These are phyloP conservation scores for Scedosporium apiospermum DNA, from an alignment of 2,329 filamentous ascomycete species.

Conservation along the genomic window DNA sequence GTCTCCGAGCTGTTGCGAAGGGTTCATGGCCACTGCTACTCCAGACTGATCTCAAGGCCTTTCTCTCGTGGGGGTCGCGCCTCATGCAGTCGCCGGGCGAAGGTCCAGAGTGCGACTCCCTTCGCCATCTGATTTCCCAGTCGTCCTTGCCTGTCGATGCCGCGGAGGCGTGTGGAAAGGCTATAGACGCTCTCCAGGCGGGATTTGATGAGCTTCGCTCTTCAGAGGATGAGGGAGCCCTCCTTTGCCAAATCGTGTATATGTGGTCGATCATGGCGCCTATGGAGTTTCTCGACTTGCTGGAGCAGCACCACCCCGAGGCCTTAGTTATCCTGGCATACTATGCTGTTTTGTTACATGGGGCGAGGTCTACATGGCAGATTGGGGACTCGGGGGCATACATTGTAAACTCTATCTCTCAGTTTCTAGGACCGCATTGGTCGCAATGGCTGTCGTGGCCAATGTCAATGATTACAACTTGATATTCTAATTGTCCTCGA, in stretches of 20 bases:
- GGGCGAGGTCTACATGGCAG: slow-evolving; percentile 17
- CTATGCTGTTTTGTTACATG: slow-evolving; percentile 18
- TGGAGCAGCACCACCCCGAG: slow-evolving; percentile 14
- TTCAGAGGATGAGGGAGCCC: background rate
- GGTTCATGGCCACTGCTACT: background rate
- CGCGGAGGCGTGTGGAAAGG: background rate
- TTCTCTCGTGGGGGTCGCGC: background rate
- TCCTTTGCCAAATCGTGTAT: slow-evolving; percentile 16
- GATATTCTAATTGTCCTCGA: background rate
- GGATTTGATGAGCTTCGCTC: background rate
- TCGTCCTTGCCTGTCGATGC: background rate
- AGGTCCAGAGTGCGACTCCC: background rate
- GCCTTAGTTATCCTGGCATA: slow-evolving; percentile 18
- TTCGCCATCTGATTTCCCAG: background rate
- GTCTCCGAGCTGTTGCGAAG: slow-evolving; percentile 13
- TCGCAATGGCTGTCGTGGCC: slow-evolving; percentile 2
- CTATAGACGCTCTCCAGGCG: background rate
- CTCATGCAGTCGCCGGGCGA: background rate
- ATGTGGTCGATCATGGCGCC: slow-evolving; percentile 16
- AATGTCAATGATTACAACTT: background rate
- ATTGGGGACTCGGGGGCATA: slow-evolving; percentile 14
- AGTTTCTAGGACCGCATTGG: background rate
- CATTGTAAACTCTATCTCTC: background rate
- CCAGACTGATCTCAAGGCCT: background rate
- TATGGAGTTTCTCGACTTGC: slow-evolving; percentile 15